Conservation (phyloP, 176 grass and related monocot species). For the Eragrostis nindensis region DNA sequence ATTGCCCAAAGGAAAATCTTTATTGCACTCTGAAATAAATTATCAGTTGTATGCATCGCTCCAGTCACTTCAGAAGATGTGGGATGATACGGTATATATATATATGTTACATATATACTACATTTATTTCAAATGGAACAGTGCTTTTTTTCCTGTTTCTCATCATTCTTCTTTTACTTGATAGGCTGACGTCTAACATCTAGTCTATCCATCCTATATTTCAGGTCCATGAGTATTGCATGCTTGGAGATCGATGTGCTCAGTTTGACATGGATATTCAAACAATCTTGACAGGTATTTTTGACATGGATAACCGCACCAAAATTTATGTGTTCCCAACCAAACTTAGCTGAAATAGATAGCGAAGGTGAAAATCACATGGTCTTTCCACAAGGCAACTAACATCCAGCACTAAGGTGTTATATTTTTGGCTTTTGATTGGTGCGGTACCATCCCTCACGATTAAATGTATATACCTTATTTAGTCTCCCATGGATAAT, state of each 20-base stretch:
- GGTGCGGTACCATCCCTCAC: not conserved
- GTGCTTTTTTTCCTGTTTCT: not conserved
- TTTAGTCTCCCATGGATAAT: slow-evolving; percentile 9
- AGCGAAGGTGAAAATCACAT: not conserved
- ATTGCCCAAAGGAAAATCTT: slow-evolving; percentile 27
- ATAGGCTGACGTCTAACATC: not conserved
- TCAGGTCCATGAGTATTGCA: slow-evolving; percentile 25
- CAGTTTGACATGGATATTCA: slow-evolving; percentile 49
- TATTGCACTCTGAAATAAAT: slow-evolving; percentile 29
- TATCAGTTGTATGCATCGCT: not conserved
- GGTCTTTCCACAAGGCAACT: not conserved
- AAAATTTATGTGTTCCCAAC: not conserved
- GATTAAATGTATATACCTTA: not conserved
- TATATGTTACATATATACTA: slow-evolving; percentile 1
- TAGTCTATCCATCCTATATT: slow-evolving; percentile 2
- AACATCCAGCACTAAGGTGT: not conserved
- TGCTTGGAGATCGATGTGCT: slow-evolving; percentile 41
- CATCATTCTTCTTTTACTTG: not conserved
- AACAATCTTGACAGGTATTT: slow-evolving; percentile 43
- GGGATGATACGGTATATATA: slow-evolving; percentile 18
- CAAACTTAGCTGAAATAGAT: not conserved
- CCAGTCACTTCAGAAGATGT: not conserved
- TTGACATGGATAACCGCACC: no score
- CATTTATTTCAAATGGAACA: not conserved
- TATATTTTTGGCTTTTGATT: not conserved